Base-by-base conservation (phyloP, 176 grass and related monocot genomes). In the Eragrostis curvula region DNA sequence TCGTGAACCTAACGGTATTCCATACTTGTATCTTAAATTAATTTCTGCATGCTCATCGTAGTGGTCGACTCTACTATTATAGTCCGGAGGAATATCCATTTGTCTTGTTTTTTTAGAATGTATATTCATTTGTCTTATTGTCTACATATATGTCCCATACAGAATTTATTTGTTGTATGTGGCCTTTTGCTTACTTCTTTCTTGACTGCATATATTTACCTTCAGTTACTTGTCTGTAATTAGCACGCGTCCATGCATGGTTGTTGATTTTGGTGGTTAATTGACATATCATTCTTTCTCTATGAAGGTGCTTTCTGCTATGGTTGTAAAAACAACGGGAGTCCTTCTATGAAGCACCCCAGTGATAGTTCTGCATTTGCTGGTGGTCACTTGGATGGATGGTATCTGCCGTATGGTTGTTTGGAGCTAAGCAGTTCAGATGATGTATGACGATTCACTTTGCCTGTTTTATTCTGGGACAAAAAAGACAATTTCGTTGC, bases 291-390 rank as follows among this genome's bases (percentile, higher is more conserved):
- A 36, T 75, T n/a, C 12, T 57, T 75, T 43, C 12, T 75, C 9
- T 56, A 11, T 58, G 3, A 75, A 75, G 73, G 73, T 40, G 47
- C 13, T 73, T 6, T 9, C 30, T 75, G 73, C 14, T 55, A 59
- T 57, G 73, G 52, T 75, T 59, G 73, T 41, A 42, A 7, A 59
- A 75, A 75, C 52, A 75, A 75, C n/a, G 73, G 73, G 15, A 59
- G 43, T 58, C 73, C 53, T 24, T 20, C 2, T 24, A 75, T 75
- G 73, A 75, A 41, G 52, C 73, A 75, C 30, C 73, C 73, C 29
- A 40, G 41, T 32, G 24, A 59, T 58, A 5, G 2, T 42, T 12
- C 24, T 16, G 30, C 32, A 56, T 75, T 58, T 39, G 23, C 12
- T 9, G 72, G 52, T 21, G 73, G 73, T 15, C 73, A 55, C 32